Evolutionary conservation across 2,329 filamentous ascomycete genomes (phyloP).

Genomic region (Atkinsonella hypoxylon): DNA sequence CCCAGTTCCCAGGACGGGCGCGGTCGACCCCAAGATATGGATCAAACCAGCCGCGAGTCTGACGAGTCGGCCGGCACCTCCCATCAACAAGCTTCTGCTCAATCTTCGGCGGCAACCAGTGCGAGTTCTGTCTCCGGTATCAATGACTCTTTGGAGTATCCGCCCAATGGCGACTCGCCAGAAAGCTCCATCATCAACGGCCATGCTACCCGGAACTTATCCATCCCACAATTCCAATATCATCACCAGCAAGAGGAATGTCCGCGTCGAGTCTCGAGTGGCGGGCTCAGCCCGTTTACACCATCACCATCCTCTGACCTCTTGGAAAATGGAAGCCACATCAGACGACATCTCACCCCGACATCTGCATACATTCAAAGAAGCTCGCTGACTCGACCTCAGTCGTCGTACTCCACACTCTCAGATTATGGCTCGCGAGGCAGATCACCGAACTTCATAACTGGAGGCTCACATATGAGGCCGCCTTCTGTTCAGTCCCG

Average conservation of each 20-base stretch:
- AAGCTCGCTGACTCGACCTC: conserved; percentile 54
- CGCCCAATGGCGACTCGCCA: conserved; percentile 32
- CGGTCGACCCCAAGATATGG: conserved; percentile 22
- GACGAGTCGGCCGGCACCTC: conserved; percentile 37
- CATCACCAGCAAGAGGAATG: conserved; percentile 41
- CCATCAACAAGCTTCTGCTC: conserved; percentile 34
- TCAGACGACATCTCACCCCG: conserved; percentile 52
- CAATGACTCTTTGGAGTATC: conserved; percentile 34
- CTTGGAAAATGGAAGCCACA: conserved; percentile 35
- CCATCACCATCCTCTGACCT: conserved; percentile 39
- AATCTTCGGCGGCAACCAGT: conserved; percentile 43
- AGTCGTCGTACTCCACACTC: conserved; percentile 62
- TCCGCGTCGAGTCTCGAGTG: conserved; percentile 30
- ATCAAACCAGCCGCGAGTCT: conserved; percentile 41
- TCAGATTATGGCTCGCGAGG: conserved; percentile 57
- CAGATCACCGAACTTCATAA: conserved; percentile 41
- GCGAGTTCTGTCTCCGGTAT: conserved; percentile 42
- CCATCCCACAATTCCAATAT: conserved; percentile 49
- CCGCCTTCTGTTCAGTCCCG: conserved; percentile 38
- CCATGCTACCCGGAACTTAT: conserved; percentile 26
- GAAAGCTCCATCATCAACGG: conserved; percentile 39
- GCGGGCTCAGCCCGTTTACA: conserved; percentile 18
- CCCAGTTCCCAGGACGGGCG: conserved; percentile 19
- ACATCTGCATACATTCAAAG: conserved; percentile 41
- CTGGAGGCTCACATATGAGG: conserved; percentile 31